Evolutionary conservation across 2,329 filamentous ascomycete species (phyloP).

Genomic region (Xylariaceae sp.): DNA sequence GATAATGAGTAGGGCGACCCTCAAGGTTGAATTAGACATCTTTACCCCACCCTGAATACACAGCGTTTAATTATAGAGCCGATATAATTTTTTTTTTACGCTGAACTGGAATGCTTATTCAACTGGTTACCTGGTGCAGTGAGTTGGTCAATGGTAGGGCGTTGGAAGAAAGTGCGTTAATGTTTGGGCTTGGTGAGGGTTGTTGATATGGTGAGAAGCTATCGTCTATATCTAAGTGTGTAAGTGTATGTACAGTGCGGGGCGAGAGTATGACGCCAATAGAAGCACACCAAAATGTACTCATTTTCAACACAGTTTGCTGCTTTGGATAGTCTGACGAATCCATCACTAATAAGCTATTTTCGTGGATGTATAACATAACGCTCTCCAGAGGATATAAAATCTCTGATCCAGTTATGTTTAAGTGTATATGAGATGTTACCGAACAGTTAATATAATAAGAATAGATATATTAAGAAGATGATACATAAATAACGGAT

Average conservation of each 20-base stretch:
- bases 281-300: too few species aligned
- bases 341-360: too few species aligned
- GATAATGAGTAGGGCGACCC: conserved; percentile 79
- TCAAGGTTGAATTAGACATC: conserved; percentile 55
- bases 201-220: conserved; percentile 4
- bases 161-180: background rate
- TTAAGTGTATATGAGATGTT: too few species aligned
- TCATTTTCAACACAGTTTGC: too few species aligned
- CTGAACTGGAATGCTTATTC: background rate
- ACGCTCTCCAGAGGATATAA: too few species aligned
- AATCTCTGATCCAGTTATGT: too few species aligned
- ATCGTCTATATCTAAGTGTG: conserved; percentile 8
- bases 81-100: background rate
- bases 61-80: background rate
- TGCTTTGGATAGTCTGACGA: too few species aligned
- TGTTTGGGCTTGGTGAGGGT: background rate
- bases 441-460: too few species aligned
- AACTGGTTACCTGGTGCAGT: background rate
- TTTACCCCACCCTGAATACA: background rate
- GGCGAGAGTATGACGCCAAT: conserved; percentile 8
- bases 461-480: too few species aligned
- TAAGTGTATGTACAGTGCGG: too few species aligned
- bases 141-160: background rate
- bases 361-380: too few species aligned
- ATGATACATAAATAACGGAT: too few species aligned